These are phyloP conservation scores for Coniochaeta sp. DNA, from an alignment of 2,329 filamentous ascomycete genomes.

Conservation along the genomic window DNA sequence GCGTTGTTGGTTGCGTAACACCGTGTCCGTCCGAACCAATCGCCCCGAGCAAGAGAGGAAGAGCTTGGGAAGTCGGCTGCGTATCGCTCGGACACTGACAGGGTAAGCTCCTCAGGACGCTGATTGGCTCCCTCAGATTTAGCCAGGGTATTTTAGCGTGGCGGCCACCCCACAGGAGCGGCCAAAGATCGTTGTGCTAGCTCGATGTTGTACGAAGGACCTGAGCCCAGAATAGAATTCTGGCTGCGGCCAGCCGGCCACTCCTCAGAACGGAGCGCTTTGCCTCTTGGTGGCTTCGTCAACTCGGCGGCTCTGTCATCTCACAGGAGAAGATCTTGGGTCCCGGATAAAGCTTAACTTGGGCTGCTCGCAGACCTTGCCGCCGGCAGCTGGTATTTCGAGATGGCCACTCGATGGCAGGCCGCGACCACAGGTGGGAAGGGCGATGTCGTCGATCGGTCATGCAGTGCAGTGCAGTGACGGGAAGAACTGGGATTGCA, in stretches of 20 bases:
- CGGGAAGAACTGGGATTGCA: background rate
- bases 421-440: background rate
- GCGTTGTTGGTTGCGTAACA: background rate
- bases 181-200: background rate
- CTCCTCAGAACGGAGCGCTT: background rate
- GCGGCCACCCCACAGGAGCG: background rate
- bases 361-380: background rate
- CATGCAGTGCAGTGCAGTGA: background rate
- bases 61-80: background rate
- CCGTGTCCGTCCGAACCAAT: background rate
- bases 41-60: background rate
- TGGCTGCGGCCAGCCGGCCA: background rate
- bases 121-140: constrained; percentile 20
- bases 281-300: background rate
- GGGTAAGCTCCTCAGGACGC: constrained; percentile 1
- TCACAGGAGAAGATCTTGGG: background rate
- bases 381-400: background rate
- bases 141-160: constrained; percentile 1
- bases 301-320: background rate
- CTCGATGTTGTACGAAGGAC: background rate
- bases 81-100: constrained; percentile 2
- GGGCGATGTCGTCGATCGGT: background rate
- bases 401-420: background rate
- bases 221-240: constrained; percentile 2
- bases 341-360: background rate